Evolutionary conservation across 2,329 filamentous ascomycete genomes (phyloP), one percentile per base, ranked within the genome.

Genomic region (Xenosphaeropsis pyriputrescens): DNA sequence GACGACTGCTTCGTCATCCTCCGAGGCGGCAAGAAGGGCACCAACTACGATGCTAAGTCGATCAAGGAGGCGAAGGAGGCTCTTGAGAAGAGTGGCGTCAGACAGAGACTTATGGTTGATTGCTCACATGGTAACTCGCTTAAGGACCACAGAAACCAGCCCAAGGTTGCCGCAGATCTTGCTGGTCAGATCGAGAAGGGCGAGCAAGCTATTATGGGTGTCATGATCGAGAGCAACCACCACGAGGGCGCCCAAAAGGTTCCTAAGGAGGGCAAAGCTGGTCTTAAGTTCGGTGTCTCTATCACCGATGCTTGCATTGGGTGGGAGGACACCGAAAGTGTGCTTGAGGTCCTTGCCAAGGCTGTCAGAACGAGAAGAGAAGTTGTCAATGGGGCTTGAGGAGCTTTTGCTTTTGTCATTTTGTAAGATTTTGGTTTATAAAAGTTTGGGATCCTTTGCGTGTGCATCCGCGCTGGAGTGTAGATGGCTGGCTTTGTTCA

Each of bases 161-260:
- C 88, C 47, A 86, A 89, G 69, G 91, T 98, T 15, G 88, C 86
- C 3, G 77, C 75, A 36, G 72, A 68, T 9, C 59, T 98, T 40
- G 86, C 84, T 2, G 77, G 83, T 53, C 91, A 98, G 63, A 83
- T 98, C 42, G 70, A 79, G 39, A 74, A 71, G 41, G 91, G 91
- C 29, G 89, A 96, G 64, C 71, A 72, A 3, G 80, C 68, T 35
- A 91, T 98, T 54, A 89, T 95, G 75, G 91, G 91, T 52, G 85
- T 96, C 42, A 98, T 98, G 91, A 93, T 98, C 53, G 91, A 98
- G 68, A 93, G 84, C 60, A 84, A 96, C 60, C 93, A 96, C 63
- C 81, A 89, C 52, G 89, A 95, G 64, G 88, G 88, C 48, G 83
- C 71, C 61, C 91, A 98, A 59, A 95, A 95, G 61, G 85, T 95